Percentiles rank a stretch among this genome's conserved stretches.
These are phyloP conservation scores for Astragalus membranaceus DNA, from an alignment of 306 rosid species.

Conservation along the genomic window DNA sequence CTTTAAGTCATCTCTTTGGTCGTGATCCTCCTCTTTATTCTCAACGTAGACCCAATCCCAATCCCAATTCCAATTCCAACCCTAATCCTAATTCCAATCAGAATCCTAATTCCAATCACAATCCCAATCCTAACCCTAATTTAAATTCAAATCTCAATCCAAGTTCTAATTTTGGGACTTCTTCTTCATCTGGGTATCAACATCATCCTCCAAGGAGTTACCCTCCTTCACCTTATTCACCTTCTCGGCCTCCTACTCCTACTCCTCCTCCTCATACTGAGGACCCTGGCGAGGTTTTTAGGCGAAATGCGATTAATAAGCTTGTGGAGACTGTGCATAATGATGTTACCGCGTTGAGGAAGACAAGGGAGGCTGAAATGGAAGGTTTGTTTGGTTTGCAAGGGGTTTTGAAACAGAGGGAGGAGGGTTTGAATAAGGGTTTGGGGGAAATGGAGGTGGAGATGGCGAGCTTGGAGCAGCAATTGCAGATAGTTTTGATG, in stretches of 20 bases:
- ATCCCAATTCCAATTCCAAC: constrained; percentile 13
- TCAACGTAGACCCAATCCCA: constrained; percentile 49
- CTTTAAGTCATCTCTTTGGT: constrained; percentile 46
- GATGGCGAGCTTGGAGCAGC: constrained; percentile 86
- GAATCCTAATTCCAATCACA: not conserved
- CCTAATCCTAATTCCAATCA: constrained; percentile 7
- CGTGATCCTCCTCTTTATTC: constrained; percentile 84
- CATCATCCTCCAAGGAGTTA: constrained; percentile 52
- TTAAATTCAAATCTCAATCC: constrained; percentile 12
- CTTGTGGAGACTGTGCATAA: constrained; percentile 65
- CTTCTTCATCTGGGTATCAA: constrained; percentile 32
- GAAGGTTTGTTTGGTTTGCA: constrained; percentile 64
- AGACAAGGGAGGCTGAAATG: constrained; percentile 63
- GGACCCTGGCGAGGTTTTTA: constrained; percentile 62
- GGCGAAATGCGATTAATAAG: constrained; percentile 64
- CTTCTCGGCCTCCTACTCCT: constrained; percentile 8
- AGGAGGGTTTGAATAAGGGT: constrained; percentile 47
- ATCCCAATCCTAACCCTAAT: not conserved
- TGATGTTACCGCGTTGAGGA: constrained; percentile 50
- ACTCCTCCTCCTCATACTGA: constrained; percentile 33
- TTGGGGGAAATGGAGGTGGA: constrained; percentile 74
- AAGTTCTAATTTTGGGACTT: constrained; percentile 2
- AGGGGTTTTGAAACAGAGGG: constrained; percentile 57
- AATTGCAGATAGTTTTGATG: constrained; percentile 84
- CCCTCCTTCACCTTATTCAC: constrained; percentile 66